Evolutionary conservation across 2,329 filamentous ascomycete genomes (phyloP), one percentile per base, ranked within the genome.

Genomic region (Hypoxylon sp.): DNA sequence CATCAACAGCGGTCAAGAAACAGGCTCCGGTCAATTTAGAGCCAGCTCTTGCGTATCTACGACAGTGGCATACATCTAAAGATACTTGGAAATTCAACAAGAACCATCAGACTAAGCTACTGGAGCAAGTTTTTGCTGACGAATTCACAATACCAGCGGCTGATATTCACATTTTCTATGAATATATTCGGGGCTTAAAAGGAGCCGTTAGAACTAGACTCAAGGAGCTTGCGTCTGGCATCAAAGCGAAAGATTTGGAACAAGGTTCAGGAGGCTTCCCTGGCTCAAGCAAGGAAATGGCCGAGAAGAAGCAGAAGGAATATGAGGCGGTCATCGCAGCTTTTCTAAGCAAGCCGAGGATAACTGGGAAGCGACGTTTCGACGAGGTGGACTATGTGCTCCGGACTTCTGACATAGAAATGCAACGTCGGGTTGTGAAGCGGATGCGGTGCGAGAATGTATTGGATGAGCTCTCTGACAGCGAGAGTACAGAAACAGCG

Each of bases 81-180:
- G 83, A 86, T 8, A 85, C 85, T 73, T 98, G 95, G 95, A 98
- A 97, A 80, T 98, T 98, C 84, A 97, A 97, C 84, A 98, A 98
- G 83, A 95, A 94, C 74, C 90, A 94, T 77, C 95, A 98, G 80
- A 93, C 91, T 60, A 89, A 93, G 73, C 85, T 98, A 11, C 88
- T 98, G 77, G 95, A 96, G 79, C 90, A 97, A 82, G 82, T 92
- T 50, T 93, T 97, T 78, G 90, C 92, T 73, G 82, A 89, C 71
- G 88, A 90, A 74, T 87, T 88, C 69, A 86, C 87, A 48, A 88
- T 98, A 48, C 93, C 94, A 0, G 82, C 90, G 14, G 82, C 86
- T 66, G 88, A 95, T 80, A 90, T 93, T 65, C 82, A 87, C 51
- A 85, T 89, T 22, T 89, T 98, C 46, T 88, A 91, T 77, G 85